Percentiles rank a stretch among this genome's conserved stretches.
These are phyloP conservation scores for Lagenidium giganteum DNA, from an alignment of 352 stramenopile species.

Conservation along the genomic window DNA sequence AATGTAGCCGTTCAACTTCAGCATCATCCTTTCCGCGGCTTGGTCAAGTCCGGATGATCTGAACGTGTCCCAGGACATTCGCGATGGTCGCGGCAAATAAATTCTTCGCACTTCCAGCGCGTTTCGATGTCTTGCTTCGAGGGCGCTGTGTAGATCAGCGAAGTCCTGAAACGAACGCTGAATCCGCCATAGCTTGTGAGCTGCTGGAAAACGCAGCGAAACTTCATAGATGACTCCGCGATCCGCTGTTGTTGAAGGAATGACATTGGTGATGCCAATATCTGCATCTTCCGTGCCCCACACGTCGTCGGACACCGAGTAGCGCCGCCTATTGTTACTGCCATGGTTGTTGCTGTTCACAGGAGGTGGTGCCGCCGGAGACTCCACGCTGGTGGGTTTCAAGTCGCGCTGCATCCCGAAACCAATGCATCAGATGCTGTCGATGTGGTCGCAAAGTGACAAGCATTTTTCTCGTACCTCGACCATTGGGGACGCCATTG, in stretches of 20 bases:
- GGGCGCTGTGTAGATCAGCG: conserved; percentile 28
- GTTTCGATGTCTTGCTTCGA: conserved; percentile 19
- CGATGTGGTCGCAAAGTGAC: too few relatives aligned
- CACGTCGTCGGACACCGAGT: conserved; percentile 9
- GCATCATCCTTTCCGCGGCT: conserved; percentile 28
- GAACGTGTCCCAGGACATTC: conserved; percentile 30
- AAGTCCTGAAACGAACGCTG: conserved; percentile 50
- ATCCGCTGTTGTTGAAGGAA: too few relatives aligned
- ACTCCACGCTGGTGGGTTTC: too few relatives aligned
- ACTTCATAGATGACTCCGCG: conserved; percentile 69
- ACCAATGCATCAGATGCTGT: too few relatives aligned
- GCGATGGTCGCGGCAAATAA: conserved; percentile 30
- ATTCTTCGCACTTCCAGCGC: conserved; percentile 33
- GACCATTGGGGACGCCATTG: too few relatives aligned
- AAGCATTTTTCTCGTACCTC: too few relatives aligned
- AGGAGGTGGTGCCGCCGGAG: too few relatives aligned
- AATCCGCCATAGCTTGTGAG: conserved; percentile 36
- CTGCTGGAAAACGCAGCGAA: conserved; percentile 43
- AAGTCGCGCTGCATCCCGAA: too few relatives aligned
- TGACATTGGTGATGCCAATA: conserved; percentile 41
- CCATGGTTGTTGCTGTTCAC: too few relatives aligned
- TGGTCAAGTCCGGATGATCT: conserved; percentile 13
- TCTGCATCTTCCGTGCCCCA: conserved; percentile 41
- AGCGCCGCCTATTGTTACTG: too few relatives aligned
- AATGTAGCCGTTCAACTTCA: conserved; percentile 55